A percentile compares a stretch with the other conserved stretches of the same genome.
Conservation (phyloP, 2,329 filamentous ascomycete species). For the Colletotrichum cereale region DNA sequence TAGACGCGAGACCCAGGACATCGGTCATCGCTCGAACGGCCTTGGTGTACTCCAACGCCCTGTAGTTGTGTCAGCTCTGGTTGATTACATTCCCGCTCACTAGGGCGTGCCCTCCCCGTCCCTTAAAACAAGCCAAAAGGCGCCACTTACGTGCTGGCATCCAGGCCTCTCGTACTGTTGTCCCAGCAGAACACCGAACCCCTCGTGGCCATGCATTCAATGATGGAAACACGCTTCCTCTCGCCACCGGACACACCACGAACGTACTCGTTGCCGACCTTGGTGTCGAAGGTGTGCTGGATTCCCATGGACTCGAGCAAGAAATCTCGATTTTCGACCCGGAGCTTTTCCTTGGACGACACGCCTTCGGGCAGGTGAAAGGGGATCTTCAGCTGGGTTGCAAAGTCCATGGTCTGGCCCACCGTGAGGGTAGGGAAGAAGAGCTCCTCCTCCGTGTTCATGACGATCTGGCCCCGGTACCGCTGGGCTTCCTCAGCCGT, state of each 20-base stretch:
- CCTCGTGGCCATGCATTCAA: constrained; percentile 70
- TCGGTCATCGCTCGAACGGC: constrained; percentile 75
- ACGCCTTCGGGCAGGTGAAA: constrained; percentile 59
- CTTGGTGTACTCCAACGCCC: constrained; percentile 70
- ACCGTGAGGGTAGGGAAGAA: constrained; percentile 79
- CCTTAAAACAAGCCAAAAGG: neutral
- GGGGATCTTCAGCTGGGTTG: constrained; percentile 70
- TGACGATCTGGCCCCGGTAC: constrained; percentile 70
- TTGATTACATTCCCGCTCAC: neutral
- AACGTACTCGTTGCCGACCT: constrained; percentile 75
- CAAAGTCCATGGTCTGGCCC: constrained; percentile 78
- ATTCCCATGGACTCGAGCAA: constrained; percentile 70
- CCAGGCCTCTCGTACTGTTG: constrained; percentile 74
- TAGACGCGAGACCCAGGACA: constrained; percentile 68
- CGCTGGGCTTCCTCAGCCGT: constrained; percentile 61
- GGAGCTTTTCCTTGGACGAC: constrained; percentile 58
- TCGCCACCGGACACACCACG: constrained; percentile 78
- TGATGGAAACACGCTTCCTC: constrained; percentile 76
- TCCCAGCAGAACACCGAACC: constrained; percentile 76
- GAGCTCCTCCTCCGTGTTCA: constrained; percentile 78
- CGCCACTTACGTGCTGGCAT: constrained; percentile 67
- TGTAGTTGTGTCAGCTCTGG: constrained; percentile 38
- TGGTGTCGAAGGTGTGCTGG: constrained; percentile 71
- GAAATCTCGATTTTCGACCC: constrained; percentile 63
- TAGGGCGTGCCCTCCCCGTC: neutral